phyloP scores from a whole-genome alignment of 129 eudicot species.

The Kitagawia praeruptora region DNA sequence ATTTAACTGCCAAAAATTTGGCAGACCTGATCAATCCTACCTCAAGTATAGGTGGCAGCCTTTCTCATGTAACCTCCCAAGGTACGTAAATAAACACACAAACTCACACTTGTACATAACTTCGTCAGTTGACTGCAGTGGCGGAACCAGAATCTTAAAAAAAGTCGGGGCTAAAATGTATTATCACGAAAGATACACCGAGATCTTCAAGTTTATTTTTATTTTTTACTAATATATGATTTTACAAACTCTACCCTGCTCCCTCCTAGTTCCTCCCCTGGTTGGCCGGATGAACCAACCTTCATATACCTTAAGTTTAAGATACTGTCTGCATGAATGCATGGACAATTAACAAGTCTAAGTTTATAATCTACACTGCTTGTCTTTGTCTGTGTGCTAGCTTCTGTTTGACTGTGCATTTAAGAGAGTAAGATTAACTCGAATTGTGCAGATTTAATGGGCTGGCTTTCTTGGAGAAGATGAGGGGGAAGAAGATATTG shows the following conservation, averaged over 20 bases:
- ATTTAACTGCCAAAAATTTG: conserved; percentile 50
- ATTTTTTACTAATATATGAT: too few species aligned
- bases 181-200: too few species aligned
- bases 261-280: too few species aligned
- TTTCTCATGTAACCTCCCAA: conserved; percentile 48
- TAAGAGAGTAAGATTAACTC: not conserved
- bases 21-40: conserved; percentile 57
- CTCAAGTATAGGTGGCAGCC: conserved; percentile 83
- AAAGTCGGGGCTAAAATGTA: too few species aligned
- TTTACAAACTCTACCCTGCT: too few species aligned
- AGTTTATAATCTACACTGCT: not conserved
- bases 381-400: not conserved
- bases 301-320: not conserved
- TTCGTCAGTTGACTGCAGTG: too few species aligned
- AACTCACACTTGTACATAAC: not conserved
- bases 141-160: not conserved
- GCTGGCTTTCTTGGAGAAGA: conserved; percentile 32
- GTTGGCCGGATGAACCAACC: too few species aligned
- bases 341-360: too few species aligned
- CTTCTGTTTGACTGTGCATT: not conserved
- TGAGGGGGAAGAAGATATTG: conserved; percentile 45
- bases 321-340: not conserved
- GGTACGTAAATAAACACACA: conserved; percentile 27
- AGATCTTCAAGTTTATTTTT: too few species aligned
- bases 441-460: conserved; percentile 38